phyloP scores from a whole-genome alignment of 208 protist genomes.

The Tritrichomonas musculus region DNA sequence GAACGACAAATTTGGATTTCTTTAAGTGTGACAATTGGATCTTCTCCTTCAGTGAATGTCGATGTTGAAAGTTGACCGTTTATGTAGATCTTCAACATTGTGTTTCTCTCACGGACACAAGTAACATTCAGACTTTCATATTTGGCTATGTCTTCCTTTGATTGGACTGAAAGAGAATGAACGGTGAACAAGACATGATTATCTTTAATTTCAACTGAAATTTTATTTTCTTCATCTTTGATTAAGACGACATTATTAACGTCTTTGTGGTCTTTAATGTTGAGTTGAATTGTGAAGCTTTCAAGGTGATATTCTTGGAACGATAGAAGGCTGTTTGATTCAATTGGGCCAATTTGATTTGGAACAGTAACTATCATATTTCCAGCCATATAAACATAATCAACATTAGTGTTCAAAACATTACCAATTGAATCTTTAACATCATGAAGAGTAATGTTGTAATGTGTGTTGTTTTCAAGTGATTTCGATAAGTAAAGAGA shows the following conservation, averaged over 20 bases:
- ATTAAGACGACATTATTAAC: neutral
- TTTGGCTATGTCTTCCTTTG: neutral
- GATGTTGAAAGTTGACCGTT: neutral
- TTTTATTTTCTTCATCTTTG: neutral
- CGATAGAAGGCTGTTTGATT: too few species aligned
- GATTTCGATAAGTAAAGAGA: neutral
- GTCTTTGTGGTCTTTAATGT: neutral
- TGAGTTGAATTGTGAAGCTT: neutral
- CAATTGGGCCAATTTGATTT: too few species aligned
- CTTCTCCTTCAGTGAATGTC: too few species aligned
- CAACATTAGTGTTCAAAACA: too few species aligned
- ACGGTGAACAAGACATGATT: neutral
- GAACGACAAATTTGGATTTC: too few species aligned
- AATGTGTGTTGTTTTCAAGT: neutral
- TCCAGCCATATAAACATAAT: neutral
- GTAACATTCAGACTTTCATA: neutral
- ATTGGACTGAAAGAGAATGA: neutral
- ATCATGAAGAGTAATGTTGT: neutral
- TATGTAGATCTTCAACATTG: constrained; percentile 22
- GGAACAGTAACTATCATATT: neutral
- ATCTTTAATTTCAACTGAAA: neutral
- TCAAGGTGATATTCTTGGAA: neutral
- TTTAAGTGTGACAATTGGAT: too few species aligned
- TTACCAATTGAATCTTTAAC: neutral
- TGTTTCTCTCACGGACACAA: neutral